These are phyloP conservation scores for Meyerozyma smithsonii DNA, from an alignment of 1,139 yeast genomes.

Conservation along the genomic window DNA sequence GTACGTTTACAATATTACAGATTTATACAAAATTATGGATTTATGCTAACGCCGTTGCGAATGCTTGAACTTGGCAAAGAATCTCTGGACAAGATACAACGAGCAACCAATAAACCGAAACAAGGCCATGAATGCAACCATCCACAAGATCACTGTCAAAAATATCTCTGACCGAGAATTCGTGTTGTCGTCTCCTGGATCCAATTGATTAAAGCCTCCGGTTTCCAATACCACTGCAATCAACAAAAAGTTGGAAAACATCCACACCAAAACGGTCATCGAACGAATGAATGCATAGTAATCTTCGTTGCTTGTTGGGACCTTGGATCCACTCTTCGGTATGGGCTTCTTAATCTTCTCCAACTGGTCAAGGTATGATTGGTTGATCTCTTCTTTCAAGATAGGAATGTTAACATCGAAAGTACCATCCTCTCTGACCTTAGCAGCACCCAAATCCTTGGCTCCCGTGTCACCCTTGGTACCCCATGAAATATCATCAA, in stretches of 20 bases:
- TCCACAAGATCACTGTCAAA: slow-evolving; percentile 72
- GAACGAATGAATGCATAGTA: slow-evolving; percentile 80
- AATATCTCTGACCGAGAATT: slow-evolving; percentile 39
- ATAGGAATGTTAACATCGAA: slow-evolving; percentile 70
- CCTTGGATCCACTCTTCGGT: slow-evolving; percentile 24
- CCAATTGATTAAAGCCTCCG: slow-evolving; percentile 51
- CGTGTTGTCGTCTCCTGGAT: slow-evolving; percentile 11
- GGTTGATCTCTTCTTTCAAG: slow-evolving; percentile 54
- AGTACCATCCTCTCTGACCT: slow-evolving; percentile 61
- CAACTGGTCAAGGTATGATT: slow-evolving; percentile 56
- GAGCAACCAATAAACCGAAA: slow-evolving; percentile 68
- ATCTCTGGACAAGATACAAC: slow-evolving; percentile 47
- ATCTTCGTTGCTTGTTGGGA: slow-evolving; percentile 49
- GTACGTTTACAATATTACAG: neutral
- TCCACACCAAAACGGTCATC: slow-evolving; percentile 76
- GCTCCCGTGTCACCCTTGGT: slow-evolving; percentile 34
- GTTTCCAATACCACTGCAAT: slow-evolving; percentile 70
- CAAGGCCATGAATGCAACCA: slow-evolving; percentile 75
- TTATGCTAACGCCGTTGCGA: neutral
- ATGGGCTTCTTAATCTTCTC: slow-evolving; percentile 51
- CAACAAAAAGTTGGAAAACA: slow-evolving; percentile 66
- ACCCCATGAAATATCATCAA: slow-evolving; percentile 50
- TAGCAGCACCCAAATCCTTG: slow-evolving; percentile 45
- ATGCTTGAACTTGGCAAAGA: slow-evolving; percentile 4
- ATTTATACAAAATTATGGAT: no score